Evolutionary conservation across 108 stramenopile genomes (phyloP), one percentile per base, ranked within the genome.

Genomic region (Cyclotella cryptica): DNA sequence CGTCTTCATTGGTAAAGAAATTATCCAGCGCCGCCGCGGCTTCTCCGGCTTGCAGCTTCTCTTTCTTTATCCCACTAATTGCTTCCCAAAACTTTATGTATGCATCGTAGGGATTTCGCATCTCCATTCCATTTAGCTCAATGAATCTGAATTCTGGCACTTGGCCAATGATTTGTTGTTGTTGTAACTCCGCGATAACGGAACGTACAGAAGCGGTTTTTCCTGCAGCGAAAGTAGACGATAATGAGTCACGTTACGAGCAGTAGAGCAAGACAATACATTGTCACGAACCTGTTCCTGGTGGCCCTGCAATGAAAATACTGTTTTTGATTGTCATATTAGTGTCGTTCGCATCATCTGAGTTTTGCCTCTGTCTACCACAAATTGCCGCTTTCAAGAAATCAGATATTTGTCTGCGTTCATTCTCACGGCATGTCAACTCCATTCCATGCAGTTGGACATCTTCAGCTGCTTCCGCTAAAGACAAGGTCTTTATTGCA

Each of bases 41-140:
- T n/a, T 51, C 67, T 30, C 88, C 93, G 29, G 88, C 77, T 27
- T 75, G 44, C 13, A 68, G 52, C n/a, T 71, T 78, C 64, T 87
- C 80, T 62, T 85, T 88, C 41, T 49, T 83, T 42, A 63, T 45
- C 10, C 88, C 89, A 47, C 78, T 85, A 1, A 97, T 26, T 28
- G 83, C 85, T 72, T 95, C 92, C 92, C 90, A 93, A 49, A 97
- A 83, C 40, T 78, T 83, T 18, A 88, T 80, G 68, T 95, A 97
- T 0, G 89, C 87, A 59, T 97, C 94, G 53, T 84, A 90, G 9
- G 96, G 93, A 71, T 90, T 78, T 18, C 89, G 69, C 85, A 95
- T 76, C 61, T 94, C 93, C 92, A 97, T 97, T 0, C 91, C 96
- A 77, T 97, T 97, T 61, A 97, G 71, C 1, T 87, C 27, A 21